These are phyloP conservation scores for Cladosporium sphaerospermum DNA, from an alignment of 2,329 filamentous ascomycete genomes.

Conservation along the genomic window DNA sequence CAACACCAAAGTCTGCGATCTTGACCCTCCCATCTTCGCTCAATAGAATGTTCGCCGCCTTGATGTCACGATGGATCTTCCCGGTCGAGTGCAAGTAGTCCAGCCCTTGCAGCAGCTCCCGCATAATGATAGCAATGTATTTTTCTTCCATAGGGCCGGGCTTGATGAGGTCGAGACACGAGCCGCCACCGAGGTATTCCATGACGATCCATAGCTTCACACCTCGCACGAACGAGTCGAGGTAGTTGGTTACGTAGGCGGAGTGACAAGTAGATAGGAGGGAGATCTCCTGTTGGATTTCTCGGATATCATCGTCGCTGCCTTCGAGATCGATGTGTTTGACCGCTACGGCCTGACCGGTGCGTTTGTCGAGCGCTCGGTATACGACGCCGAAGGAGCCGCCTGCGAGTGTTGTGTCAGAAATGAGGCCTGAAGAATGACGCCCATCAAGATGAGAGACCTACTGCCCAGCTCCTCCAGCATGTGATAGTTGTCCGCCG, in stretches of 20 bases:
- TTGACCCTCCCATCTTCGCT: constrained; percentile 87
- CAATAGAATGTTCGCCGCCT: constrained; percentile 87
- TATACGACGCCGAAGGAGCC: constrained; percentile 96
- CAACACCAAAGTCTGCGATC: constrained; percentile 93
- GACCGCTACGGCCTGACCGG: constrained; percentile 90
- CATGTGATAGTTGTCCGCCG: constrained; percentile 80
- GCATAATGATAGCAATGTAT: constrained; percentile 90
- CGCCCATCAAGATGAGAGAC: constrained; percentile 33
- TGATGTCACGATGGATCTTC: constrained; percentile 95
- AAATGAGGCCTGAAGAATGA: background rate
- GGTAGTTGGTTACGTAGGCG: constrained; percentile 92
- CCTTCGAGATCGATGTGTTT: constrained; percentile 99
- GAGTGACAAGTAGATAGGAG: constrained; percentile 93
- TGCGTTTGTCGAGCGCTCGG: constrained; percentile 86
- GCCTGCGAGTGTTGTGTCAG: constrained; percentile 44
- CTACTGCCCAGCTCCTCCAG: constrained; percentile 92
- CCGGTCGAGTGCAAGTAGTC: constrained; percentile 91
- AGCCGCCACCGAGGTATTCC: constrained; percentile 94
- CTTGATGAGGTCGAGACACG: constrained; percentile 89
- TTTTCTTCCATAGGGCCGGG: constrained; percentile 80
- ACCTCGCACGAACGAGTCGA: constrained; percentile 89
- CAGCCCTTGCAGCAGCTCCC: constrained; percentile 80
- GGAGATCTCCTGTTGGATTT: constrained; percentile 95
- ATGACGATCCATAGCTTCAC: constrained; percentile 99
- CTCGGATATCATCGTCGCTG: constrained; percentile 95